These are phyloP conservation scores for Cucurbita argyrosperma DNA, from an alignment of 306 rosid species.

Conservation along the genomic window DNA sequence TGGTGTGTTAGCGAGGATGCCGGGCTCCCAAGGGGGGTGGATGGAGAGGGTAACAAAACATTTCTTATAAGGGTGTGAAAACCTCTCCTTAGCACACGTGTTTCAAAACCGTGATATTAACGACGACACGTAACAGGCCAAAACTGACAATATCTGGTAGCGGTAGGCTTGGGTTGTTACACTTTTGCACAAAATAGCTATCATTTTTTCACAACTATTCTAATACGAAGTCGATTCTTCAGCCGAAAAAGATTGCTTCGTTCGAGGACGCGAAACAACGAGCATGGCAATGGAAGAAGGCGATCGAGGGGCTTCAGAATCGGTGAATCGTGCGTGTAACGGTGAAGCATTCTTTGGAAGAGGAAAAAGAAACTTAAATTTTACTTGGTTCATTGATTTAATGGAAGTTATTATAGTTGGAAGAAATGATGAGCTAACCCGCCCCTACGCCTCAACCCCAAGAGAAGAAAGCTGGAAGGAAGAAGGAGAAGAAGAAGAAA, in stretches of 20 bases:
- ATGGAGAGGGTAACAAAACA: too few relatives aligned
- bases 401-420: conserved; percentile 24
- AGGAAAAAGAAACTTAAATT: conserved; percentile 22
- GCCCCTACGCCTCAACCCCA: neutral
- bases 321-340: conserved; percentile 39
- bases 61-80: too few relatives aligned
- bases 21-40: too few relatives aligned
- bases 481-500: neutral
- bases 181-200: neutral
- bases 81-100: too few relatives aligned
- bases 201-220: neutral
- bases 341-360: conserved; percentile 27
- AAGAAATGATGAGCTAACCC: conserved; percentile 15
- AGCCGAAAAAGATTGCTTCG: conserved; percentile 83
- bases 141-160: too few relatives aligned
- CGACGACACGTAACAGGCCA: too few relatives aligned
- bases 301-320: conserved; percentile 93
- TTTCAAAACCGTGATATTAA: too few relatives aligned
- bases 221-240: conserved; percentile 19
- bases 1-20: too few relatives aligned
- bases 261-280: conserved; percentile 93
- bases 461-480: conserved; percentile 6
- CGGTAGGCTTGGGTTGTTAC: too few relatives aligned
- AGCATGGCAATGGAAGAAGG: conserved; percentile 94
- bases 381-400: conserved; percentile 20